Evolutionary conservation across 352 stramenopile genomes (phyloP), one percentile per base, ranked within the genome.

Genomic region (Phytopythium sindhum): DNA sequence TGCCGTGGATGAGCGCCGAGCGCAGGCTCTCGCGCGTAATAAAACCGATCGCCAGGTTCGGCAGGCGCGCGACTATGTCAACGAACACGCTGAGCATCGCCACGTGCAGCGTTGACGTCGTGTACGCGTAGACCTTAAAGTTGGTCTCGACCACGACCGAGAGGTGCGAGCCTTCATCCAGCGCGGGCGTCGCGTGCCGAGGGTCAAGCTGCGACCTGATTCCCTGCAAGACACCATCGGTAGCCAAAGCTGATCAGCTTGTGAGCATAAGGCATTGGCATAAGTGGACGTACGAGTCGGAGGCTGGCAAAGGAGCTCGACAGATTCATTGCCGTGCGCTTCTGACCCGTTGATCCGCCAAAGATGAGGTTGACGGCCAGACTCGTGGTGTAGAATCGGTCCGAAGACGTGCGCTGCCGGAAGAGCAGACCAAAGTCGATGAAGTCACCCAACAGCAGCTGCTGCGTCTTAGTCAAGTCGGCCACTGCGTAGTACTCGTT

Each of bases 41-140:
- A 48, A 95, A 92, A 14, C 89, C 90, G 51, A 97, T 90, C n/a
- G 94, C 88, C 33, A 97, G 57, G 67, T 97, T 97, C 5, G 90
- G 90, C 41, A 97, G 70, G 10, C 89, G 81, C n/a, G 84, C 88
- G 29, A 95, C 88, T 44, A 97, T 91, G 61, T 97, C 89, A 11
- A 96, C 81, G 66, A 97, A 97, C 50, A 97, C 87, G 61, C 77
- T 93, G 50, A 97, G 78, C 90, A 97, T 97, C n/a, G 89, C 90
- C 39, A 97, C 81, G 68, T 97, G 91, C 57, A 97, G 76, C 23
- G 88, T 91, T 28, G 88, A 97, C 35, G 76, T 70, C 23, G 91
- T 96, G 77, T 97, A 97, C 11, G 88, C 88, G 67, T 97, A 95
- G 10, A 97, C 70, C 72, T 97, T 95, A 68, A 97, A 97, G 64